phyloP scores from a whole-genome alignment of 2,329 filamentous ascomycete species.

The Diaporthe capsici region DNA sequence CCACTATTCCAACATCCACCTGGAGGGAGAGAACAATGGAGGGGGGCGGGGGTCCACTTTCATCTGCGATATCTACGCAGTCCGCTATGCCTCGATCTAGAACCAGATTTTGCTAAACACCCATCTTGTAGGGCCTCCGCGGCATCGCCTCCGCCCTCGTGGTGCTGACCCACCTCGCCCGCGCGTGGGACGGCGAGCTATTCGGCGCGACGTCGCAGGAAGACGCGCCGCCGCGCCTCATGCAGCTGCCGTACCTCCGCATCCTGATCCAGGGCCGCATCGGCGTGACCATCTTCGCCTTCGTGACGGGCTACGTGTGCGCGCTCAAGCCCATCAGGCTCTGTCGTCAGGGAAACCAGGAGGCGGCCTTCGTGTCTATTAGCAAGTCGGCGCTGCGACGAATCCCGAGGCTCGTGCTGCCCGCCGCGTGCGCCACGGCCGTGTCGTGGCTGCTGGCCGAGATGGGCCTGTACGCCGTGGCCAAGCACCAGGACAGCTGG shows the following conservation, averaged over 20 bases:
- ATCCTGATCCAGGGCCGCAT: slow-evolving; percentile 73
- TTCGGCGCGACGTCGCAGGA: slow-evolving; percentile 62
- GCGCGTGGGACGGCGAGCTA: slow-evolving; percentile 65
- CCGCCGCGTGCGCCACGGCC: slow-evolving; percentile 67
- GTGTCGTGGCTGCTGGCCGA: slow-evolving; percentile 68
- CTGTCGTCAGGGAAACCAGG: slow-evolving; percentile 66
- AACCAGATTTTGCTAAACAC: not conserved
- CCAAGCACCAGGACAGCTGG: slow-evolving; percentile 69
- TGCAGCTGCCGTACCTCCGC: slow-evolving; percentile 72
- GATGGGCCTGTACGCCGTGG: slow-evolving; percentile 69
- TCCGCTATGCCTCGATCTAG: not conserved
- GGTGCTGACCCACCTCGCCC: slow-evolving; percentile 67
- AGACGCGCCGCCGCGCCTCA: slow-evolving; percentile 60
- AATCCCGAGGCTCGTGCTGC: slow-evolving; percentile 70
- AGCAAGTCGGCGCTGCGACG: slow-evolving; percentile 71
- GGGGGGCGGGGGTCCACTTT: not conserved
- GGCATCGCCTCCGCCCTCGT: slow-evolving; percentile 68
- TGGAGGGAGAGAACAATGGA: not conserved
- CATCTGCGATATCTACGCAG: not conserved
- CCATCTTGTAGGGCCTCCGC: slow-evolving; percentile 62
- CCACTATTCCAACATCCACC: slow-evolving; percentile 25
- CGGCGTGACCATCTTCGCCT: slow-evolving; percentile 76
- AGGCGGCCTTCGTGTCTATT: slow-evolving; percentile 67
- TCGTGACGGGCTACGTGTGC: slow-evolving; percentile 76
- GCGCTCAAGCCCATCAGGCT: slow-evolving; percentile 72